Percentiles rank a stretch among this genome's conserved stretches.
phyloP scores from a whole-genome alignment of 2,329 filamentous ascomycete species.

The Fonsecaea nubica region DNA sequence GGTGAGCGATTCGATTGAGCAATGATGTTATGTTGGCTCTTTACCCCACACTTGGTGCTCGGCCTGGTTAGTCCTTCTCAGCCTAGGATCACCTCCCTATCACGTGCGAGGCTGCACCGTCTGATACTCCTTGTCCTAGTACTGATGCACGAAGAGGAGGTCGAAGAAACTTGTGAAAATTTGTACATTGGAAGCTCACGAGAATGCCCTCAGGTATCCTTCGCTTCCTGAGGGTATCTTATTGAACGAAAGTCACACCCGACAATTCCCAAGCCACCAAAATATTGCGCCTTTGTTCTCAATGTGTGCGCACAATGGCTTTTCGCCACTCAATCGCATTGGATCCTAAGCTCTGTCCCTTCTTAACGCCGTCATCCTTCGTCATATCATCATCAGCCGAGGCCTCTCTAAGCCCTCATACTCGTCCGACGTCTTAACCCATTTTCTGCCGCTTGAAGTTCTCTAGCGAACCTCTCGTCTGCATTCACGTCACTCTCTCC shows the following conservation, averaged over 20 bases:
- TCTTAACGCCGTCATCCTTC: slow-evolving; percentile 20
- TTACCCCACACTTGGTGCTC: slow-evolving; percentile 26
- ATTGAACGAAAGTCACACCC: slow-evolving; percentile 7
- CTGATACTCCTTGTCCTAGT: neutral
- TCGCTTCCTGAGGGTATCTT: slow-evolving; percentile 25
- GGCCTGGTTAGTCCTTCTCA: neutral
- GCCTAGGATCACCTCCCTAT: neutral
- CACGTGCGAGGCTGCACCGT: neutral
- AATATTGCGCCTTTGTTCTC: neutral
- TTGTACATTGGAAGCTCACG: slow-evolving; percentile 14
- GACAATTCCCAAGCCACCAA: neutral
- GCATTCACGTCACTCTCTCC: slow-evolving; percentile 36
- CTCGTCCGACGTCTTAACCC: slow-evolving; percentile 38
- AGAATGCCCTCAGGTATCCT: slow-evolving; percentile 4
- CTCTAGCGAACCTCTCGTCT: slow-evolving; percentile 38
- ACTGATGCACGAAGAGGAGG: neutral
- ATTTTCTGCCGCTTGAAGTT: slow-evolving; percentile 39
- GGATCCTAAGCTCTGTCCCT: slow-evolving; percentile 3
- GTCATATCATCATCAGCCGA: slow-evolving; percentile 25
- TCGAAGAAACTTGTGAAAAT: neutral
- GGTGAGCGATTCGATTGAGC: slow-evolving; percentile 13
- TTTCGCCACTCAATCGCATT: neutral
- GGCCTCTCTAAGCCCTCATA: slow-evolving; percentile 37
- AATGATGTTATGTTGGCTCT: slow-evolving; percentile 18
- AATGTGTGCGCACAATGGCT: neutral